Percentiles rank a stretch among this genome's conserved stretches.
Conservation (phyloP, 2,329 filamentous ascomycete species). For the Penicillium sp. region DNA sequence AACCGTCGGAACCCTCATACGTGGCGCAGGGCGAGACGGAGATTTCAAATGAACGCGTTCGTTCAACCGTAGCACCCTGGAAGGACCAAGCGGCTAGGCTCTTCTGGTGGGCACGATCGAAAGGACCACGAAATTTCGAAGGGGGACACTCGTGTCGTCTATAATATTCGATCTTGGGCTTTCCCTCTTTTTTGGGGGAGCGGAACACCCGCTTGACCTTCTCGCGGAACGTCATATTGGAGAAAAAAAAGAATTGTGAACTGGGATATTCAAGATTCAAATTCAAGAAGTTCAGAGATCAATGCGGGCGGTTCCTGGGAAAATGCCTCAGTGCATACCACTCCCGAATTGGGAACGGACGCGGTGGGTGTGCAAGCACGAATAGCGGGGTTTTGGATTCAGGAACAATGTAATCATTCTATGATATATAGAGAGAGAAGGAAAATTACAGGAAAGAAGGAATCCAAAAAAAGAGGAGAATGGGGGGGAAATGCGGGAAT, state of each 20-base stretch:
- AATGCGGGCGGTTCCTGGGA: slow-evolving; percentile 16
- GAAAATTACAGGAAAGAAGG: neutral
- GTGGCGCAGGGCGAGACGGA: slow-evolving; percentile 42
- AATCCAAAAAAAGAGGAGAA: neutral
- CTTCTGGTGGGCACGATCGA: slow-evolving; percentile 48
- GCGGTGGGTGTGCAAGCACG: slow-evolving; percentile 37
- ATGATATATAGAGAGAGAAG: slow-evolving; percentile 4
- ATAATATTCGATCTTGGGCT: slow-evolving; percentile 49
- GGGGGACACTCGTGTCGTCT: slow-evolving; percentile 48
- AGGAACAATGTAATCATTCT: slow-evolving; percentile 31
- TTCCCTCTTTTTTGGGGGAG: slow-evolving; percentile 29
- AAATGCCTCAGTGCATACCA: slow-evolving; percentile 30
- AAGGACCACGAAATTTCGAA: slow-evolving; percentile 51
- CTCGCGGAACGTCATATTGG: slow-evolving; percentile 41
- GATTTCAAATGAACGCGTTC: slow-evolving; percentile 37
- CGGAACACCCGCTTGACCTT: slow-evolving; percentile 40
- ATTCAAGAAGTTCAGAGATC: slow-evolving; percentile 9
- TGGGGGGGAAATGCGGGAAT: slow-evolving; percentile 4
- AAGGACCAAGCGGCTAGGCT: slow-evolving; percentile 48
- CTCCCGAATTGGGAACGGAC: slow-evolving; percentile 34
- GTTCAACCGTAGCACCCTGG: slow-evolving; percentile 35
- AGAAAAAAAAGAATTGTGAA: slow-evolving; percentile 5
- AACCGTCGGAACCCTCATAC: slow-evolving; percentile 13
- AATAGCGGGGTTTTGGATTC: slow-evolving; percentile 20
- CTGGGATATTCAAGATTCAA: slow-evolving; percentile 7